These are phyloP conservation scores for Ambrosia hybrid DNA, from an alignment of 140 eudicot species.

Conservation along the genomic window DNA sequence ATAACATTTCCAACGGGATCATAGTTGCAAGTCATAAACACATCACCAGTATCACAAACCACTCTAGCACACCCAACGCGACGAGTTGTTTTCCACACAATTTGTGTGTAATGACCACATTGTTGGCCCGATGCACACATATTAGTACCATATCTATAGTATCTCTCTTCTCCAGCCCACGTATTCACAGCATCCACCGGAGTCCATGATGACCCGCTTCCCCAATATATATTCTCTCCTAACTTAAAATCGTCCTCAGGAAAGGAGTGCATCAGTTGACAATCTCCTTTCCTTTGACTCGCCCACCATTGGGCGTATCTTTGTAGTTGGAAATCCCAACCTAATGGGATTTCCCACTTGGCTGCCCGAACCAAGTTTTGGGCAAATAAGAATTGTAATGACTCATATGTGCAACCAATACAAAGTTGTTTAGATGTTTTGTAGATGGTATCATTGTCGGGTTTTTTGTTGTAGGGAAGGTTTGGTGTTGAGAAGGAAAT, in stretches of 20 bases:
- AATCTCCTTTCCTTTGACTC: constrained; percentile 54
- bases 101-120: constrained; percentile 88
- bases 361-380: constrained; percentile 77
- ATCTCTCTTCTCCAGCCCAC: constrained; percentile 81
- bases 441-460: constrained; percentile 62
- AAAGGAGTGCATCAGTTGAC: constrained; percentile 66
- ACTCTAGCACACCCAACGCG: constrained; percentile 80
- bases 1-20: constrained; percentile 71
- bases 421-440: constrained; percentile 69
- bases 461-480: constrained; percentile 21
- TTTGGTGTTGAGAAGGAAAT: constrained; percentile 26
- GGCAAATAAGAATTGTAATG: constrained; percentile 59
- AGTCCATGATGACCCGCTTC: constrained; percentile 67
- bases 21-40: constrained; percentile 82
- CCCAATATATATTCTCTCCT: constrained; percentile 91
- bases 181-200: constrained; percentile 64
- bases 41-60: constrained; percentile 73
- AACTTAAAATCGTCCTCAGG: constrained; percentile 68
- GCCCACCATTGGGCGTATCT: constrained; percentile 88
- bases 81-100: constrained; percentile 75
- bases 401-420: constrained; percentile 59
- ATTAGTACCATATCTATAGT: constrained; percentile 46
- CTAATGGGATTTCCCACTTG: constrained; percentile 67
- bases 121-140: constrained; percentile 55
- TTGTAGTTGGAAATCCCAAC: constrained; percentile 65